These are phyloP conservation scores for Hypoxylon lenormandii DNA, from an alignment of 495 filamentous ascomycete genomes.

Conservation along the genomic window DNA sequence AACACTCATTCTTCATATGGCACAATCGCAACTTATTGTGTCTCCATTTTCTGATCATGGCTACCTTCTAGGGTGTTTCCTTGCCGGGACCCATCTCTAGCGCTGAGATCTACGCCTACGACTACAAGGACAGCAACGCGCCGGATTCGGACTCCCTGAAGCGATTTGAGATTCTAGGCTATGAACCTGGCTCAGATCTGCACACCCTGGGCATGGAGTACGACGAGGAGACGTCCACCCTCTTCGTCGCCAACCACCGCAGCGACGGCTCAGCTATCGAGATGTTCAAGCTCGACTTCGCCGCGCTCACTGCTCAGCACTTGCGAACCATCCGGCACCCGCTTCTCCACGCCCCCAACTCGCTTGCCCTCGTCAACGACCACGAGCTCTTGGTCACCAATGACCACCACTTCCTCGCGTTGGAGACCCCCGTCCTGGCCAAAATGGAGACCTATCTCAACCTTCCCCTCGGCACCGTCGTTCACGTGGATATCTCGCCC, in stretches of 20 bases:
- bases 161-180: constrained; percentile 52
- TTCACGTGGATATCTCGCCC: constrained; percentile 55
- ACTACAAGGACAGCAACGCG: constrained; percentile 48
- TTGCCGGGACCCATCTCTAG: constrained; percentile 40
- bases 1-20: too few relatives aligned
- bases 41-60: neutral
- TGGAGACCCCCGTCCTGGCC: constrained; percentile 35
- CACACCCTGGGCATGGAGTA: constrained; percentile 63
- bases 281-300: constrained; percentile 66
- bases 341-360: constrained; percentile 68
- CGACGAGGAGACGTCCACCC: constrained; percentile 49
- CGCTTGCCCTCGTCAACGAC: constrained; percentile 63
- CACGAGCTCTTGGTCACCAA: constrained; percentile 70
- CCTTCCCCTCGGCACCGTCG: constrained; percentile 52
- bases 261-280: constrained; percentile 57
- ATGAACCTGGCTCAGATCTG: constrained; percentile 49
- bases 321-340: constrained; percentile 63
- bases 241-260: constrained; percentile 52
- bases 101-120: constrained; percentile 55
- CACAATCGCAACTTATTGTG: neutral
- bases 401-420: constrained; percentile 62
- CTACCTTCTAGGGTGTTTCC: constrained; percentile 43
- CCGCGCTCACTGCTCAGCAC: constrained; percentile 50
- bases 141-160: constrained; percentile 45
- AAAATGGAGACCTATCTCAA: constrained; percentile 54